A percentile compares a stretch with the other conserved stretches of the same genome.
Evolutionary conservation across 352 stramenopile species (phyloP).

Genomic region (Phytophthora cryptogea): DNA sequence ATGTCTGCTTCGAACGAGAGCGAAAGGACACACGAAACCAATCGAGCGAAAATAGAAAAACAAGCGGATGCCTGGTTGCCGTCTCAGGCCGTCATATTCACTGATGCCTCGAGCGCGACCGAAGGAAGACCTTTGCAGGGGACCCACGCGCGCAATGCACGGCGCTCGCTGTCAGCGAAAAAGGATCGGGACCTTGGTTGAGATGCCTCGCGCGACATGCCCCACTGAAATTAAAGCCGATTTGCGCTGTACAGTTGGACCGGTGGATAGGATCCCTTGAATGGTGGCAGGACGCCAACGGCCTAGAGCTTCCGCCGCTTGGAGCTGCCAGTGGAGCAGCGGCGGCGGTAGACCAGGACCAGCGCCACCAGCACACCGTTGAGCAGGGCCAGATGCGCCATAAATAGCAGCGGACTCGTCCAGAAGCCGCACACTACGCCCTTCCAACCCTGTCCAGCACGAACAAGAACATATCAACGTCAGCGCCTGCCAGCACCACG

Average conservation of each 20-base stretch:
- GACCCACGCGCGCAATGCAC: slow-evolving; percentile 13
- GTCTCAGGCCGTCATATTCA: background rate
- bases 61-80: slow-evolving; percentile 10
- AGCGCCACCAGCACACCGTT: slow-evolving; percentile 39
- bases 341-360: slow-evolving; percentile 48
- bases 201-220: slow-evolving; percentile 23
- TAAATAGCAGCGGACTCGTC: slow-evolving; percentile 70
- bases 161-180: background rate
- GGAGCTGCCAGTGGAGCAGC: slow-evolving; percentile 16
- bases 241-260: slow-evolving; percentile 14
- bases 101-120: background rate
- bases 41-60: slow-evolving; percentile 19
- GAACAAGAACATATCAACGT: background rate
- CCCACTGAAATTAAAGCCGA: slow-evolving; percentile 14
- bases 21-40: slow-evolving; percentile 31
- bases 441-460: slow-evolving; percentile 65
- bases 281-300: background rate
- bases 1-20: slow-evolving; percentile 16
- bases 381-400: slow-evolving; percentile 53
- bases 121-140: background rate
- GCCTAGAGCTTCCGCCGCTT: slow-evolving; percentile 58
- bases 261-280: background rate
- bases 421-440: slow-evolving; percentile 78
- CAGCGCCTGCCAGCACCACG: background rate
- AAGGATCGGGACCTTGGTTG: slow-evolving; percentile 2